These are phyloP conservation scores for Citrus australasica DNA, from an alignment of 345 rosid species.

Conservation along the genomic window DNA sequence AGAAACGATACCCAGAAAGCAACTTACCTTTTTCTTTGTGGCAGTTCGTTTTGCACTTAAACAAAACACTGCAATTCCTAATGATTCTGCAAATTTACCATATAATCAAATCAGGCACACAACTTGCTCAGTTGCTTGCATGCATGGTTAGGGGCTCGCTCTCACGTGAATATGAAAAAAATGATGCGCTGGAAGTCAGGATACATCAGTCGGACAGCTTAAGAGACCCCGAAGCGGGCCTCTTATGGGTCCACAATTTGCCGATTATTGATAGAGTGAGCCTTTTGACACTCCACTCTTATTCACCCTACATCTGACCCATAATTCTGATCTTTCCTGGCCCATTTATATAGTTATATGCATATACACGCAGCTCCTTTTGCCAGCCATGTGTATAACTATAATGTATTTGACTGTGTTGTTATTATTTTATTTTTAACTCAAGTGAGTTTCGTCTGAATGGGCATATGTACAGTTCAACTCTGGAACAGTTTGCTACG, in stretches of 20 bases:
- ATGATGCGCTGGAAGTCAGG: constrained; percentile 22
- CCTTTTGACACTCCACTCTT: neutral
- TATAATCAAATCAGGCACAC: constrained; percentile 16
- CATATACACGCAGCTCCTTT: neutral
- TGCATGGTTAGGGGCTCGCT: constrained; percentile 19
- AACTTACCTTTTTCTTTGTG: neutral
- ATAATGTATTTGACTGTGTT: too few relatives aligned
- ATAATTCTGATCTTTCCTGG: neutral
- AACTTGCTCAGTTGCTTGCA: constrained; percentile 20
- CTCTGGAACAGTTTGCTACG: constrained; percentile 62
- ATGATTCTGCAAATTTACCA: neutral
- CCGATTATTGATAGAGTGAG: neutral
- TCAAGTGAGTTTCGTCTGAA: neutral
- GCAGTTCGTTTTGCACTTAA: neutral
- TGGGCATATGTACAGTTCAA: constrained; percentile 35
- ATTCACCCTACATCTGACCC: neutral
- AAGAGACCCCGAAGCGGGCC: neutral
- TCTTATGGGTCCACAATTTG: constrained; percentile 5
- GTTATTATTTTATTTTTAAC: neutral
- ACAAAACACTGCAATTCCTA: neutral
- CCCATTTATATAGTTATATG: neutral
- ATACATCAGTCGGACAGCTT: constrained; percentile 10
- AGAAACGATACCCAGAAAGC: neutral
- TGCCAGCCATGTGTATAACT: neutral
- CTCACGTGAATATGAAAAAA: constrained; percentile 14